Evolutionary conservation across 352 stramenopile genomes (phyloP).

Genomic region (Blastocystis sp.): DNA sequence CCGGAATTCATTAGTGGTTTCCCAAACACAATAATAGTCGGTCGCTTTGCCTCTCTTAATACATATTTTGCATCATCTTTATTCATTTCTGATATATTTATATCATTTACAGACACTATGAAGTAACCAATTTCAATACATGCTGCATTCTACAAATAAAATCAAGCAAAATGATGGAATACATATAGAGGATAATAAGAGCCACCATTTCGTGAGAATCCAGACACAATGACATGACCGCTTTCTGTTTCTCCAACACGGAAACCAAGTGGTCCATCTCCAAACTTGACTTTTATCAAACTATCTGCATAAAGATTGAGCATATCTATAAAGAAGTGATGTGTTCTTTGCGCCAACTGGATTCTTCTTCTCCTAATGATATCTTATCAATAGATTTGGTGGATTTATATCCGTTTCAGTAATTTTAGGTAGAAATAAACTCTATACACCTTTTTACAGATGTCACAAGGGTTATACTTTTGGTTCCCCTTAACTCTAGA

Average conservation of each 20-base stretch:
- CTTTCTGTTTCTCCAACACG: constrained; percentile 3
- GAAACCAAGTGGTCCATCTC: constrained; percentile 41
- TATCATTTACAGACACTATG: constrained; percentile 4
- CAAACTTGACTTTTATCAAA: constrained; percentile 24
- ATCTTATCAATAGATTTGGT: background rate
- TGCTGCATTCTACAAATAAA: background rate
- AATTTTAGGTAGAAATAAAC: no score
- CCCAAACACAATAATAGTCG: constrained; percentile 20
- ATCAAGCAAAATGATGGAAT: background rate
- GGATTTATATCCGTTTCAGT: no score
- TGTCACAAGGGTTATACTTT: background rate
- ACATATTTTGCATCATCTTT: constrained; percentile 22
- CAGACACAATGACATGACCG: background rate
- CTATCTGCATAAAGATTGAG: constrained; percentile 34
- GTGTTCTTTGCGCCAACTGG: background rate
- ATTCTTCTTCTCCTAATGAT: background rate
- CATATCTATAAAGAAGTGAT: constrained; percentile 2
- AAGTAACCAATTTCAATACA: background rate
- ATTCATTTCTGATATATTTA: background rate
- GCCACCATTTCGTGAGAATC: constrained; percentile 6
- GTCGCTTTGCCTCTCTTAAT: background rate
- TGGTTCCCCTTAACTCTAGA: background rate
- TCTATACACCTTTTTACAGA: no score
- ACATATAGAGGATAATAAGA: constrained; percentile 9
- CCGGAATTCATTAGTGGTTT: constrained; percentile 17